Evolutionary conservation across 495 filamentous ascomycete species (phyloP).

Genomic region (Penicillium bialowiezense): DNA sequence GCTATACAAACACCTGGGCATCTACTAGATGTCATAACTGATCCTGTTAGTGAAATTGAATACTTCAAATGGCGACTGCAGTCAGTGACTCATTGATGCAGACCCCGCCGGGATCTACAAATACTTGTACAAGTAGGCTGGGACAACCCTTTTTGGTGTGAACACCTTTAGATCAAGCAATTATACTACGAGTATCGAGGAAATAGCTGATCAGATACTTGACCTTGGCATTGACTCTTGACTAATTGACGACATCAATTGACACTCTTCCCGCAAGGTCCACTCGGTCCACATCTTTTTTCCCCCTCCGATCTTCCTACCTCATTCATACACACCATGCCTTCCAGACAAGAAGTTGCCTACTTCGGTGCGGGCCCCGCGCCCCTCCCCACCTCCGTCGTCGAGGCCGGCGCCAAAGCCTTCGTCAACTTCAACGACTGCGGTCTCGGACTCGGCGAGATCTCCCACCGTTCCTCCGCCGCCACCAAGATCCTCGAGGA

Average conservation of each 20-base stretch:
- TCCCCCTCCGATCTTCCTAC: slow-evolving; percentile 3
- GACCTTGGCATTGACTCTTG: background rate
- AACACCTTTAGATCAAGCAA: too few species aligned
- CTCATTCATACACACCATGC: slow-evolving; percentile 16
- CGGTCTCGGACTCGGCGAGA: slow-evolving; percentile 72
- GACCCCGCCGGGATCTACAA: too few species aligned
- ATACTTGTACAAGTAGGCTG: too few species aligned
- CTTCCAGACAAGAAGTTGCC: slow-evolving; percentile 56
- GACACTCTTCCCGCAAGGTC: slow-evolving; percentile 8
- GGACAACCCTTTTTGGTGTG: too few species aligned
- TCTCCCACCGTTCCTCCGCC: slow-evolving; percentile 81
- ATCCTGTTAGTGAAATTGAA: too few species aligned
- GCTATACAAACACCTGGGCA: background rate
- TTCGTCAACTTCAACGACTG: slow-evolving; percentile 80
- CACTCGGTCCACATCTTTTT: slow-evolving; percentile 25
- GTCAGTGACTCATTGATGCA: too few species aligned
- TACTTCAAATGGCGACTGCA: too few species aligned
- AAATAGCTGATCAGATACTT: too few species aligned
- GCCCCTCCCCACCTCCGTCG: slow-evolving; percentile 71
- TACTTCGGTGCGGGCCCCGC: slow-evolving; percentile 91
- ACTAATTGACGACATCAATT: slow-evolving; percentile 12
- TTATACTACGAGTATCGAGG: too few species aligned
- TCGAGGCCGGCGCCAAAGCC: slow-evolving; percentile 68
- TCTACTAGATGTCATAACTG: too few species aligned
- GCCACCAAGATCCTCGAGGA: slow-evolving; percentile 67